Base-by-base conservation (phyloP, 148 eudicot species). In the Polygonum aviculare region DNA sequence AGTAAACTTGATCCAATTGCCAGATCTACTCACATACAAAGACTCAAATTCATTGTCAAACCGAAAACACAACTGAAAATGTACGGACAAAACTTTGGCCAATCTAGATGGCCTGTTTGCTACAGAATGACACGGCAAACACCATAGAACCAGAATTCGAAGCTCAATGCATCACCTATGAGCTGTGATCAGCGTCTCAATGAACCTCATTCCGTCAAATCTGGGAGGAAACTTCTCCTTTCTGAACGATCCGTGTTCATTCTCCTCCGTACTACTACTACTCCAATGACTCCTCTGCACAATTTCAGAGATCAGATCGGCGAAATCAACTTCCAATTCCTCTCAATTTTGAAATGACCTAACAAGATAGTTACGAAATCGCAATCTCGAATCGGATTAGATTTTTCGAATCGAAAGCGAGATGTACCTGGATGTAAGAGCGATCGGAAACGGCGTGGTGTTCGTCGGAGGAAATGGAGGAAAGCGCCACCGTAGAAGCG, bases 131-230 rank as follows among this genome's bases (percentile, higher is more conserved):
- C 11, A 62, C 31, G 12, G 33, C 12, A 57, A 31, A 57, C 63
- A 57, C 21, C 33, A 19, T 8, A 57, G 0, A 21, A n/a, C 1
- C 33, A 57, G 63, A 33, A 57, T 19, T 1, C 8, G 33, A 57
- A 62, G 38, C 38, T 26, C 15, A 12, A 62, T 26, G 3, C 69
- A 31, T 84, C 75, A 84, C 79, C 84, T 81, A 63, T 84, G 86
- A 35, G 86, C 86, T 51, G 86, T 84, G 31, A 84, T 81, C 63
- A 84, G 72, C 4, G 86, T 84, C 78, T 84, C 86, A 9, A 84
- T 84, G 41, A 84, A 84, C 74, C 86, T 81, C 76, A 84, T 79
- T 60, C 86, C 86, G 75, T 84, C 86, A 31, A 84, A 84, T 75
- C 82, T 81, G 44, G 86, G 86, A 38, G 86, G 84, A 73, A 84